Base-by-base conservation (phyloP, 2,329 filamentous ascomycete species). In the Arthrocladium fulminans region DNA sequence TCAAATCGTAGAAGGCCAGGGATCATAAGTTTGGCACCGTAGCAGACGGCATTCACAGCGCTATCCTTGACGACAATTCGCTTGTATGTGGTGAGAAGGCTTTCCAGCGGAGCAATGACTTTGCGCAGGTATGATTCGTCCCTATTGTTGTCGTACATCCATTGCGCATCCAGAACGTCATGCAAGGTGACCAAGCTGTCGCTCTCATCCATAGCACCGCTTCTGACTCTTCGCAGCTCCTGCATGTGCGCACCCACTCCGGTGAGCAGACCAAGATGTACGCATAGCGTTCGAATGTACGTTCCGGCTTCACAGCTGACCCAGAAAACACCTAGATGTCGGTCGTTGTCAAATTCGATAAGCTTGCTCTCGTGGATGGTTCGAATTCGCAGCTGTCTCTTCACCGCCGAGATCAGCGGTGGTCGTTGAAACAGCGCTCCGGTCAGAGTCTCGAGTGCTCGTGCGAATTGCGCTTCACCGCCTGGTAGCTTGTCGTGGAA, bases 1-100 rank as follows among this genome's bases (percentile, higher is more conserved):
- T 96, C 89, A 67, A 94, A 97, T 65, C 92, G 82, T 55, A 98
- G 73, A 48, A 98, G 78, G 73, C 92, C 92, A 42, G 92, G 92
- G 71, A 97, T 84, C 92, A 97, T 98, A 56, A 98, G 81, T 76
- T 97, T 97, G 41, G 92, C 92, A 71, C 92, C 92, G 68, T 97
- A 97, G 78, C 89, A 96, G 50, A 98, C 88, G 51, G 92, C 92
- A 67, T 96, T 97, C 61, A 98, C 89, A 23, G 86, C 86, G 61
- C 84, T 89, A 67, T 94, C 92, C 80, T 98, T 98, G 64, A 98
- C 89, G 20, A 98, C 89, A 57, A 98, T 81, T 64, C 92, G 83
- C 81, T 97, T 97, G 77, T 97, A 97, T 47, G 83, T 83, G 34
- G 83, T 88, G 59, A 98, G 79, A 44, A 98, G 81, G 49, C 84